Percentiles rank a stretch among this genome's conserved stretches.
These are phyloP conservation scores for Amphicarpaea edgeworthii DNA, from an alignment of 306 rosid genomes.

Conservation along the genomic window DNA sequence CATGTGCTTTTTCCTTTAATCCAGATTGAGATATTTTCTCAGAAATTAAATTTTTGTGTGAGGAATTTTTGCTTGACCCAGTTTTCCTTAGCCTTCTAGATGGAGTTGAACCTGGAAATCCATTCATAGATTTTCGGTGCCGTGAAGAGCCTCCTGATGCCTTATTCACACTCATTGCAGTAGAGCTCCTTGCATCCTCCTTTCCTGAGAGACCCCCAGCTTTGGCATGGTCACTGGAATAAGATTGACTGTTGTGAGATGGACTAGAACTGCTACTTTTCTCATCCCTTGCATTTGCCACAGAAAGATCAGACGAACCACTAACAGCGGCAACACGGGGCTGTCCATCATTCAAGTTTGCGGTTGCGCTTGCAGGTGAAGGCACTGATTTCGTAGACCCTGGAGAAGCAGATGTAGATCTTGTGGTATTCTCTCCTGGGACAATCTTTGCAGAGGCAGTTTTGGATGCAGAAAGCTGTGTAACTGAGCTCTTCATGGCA, in stretches of 20 bases:
- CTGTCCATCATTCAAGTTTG: conserved; percentile 54
- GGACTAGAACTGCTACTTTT: conserved; percentile 88
- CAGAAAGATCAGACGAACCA: conserved; percentile 62
- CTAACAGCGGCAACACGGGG: conserved; percentile 46
- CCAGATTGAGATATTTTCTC: conserved; percentile 51
- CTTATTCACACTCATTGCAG: conserved; percentile 69
- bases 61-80: conserved; percentile 59
- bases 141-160: conserved; percentile 70
- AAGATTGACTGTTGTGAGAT: conserved; percentile 74
- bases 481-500: conserved; percentile 63
- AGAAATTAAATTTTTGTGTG: conserved; percentile 45
- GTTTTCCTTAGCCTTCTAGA: conserved; percentile 62
- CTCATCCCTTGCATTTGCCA: conserved; percentile 73
- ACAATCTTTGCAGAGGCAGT: conserved; percentile 59
- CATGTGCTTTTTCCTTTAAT: conserved; percentile 59
- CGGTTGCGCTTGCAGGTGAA: conserved; percentile 49
- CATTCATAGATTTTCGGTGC: conserved; percentile 67
- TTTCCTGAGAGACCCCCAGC: conserved; percentile 61
- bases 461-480: conserved; percentile 65
- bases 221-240: conserved; percentile 75
- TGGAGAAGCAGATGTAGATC: conserved; percentile 63
- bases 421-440: conserved; percentile 57
- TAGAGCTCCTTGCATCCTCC: conserved; percentile 80
- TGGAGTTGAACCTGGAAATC: conserved; percentile 54
- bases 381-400: conserved; percentile 53